Conservation (phyloP, 257 asterid genomes). For the Dorcoceras hygrometricum region DNA sequence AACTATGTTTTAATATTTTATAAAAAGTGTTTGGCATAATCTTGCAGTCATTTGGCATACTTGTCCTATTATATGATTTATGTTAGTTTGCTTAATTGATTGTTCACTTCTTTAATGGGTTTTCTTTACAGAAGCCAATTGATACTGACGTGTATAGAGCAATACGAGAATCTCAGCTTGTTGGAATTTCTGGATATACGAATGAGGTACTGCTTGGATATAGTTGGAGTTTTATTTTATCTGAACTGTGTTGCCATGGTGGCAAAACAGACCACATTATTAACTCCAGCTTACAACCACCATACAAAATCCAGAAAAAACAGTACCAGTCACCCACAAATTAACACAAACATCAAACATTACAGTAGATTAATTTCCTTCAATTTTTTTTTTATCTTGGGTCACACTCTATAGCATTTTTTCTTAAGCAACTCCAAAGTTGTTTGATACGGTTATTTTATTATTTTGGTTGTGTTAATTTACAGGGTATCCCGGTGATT, state of each 20-base stretch:
- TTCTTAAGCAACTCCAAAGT: not conserved
- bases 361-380: too few relatives aligned
- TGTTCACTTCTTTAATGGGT: constrained; percentile 11
- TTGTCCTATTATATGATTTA: too few relatives aligned
- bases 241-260: not conserved
- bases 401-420: not conserved
- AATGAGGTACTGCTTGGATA: constrained; percentile 50
- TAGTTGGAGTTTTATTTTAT: not conserved
- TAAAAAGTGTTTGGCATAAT: too few relatives aligned
- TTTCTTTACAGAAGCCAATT: constrained; percentile 70
- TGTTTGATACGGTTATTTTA: too few relatives aligned
- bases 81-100: not conserved
- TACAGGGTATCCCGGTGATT: constrained; percentile 74
- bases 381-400: too few relatives aligned
- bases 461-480: not conserved
- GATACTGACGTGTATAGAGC: constrained; percentile 56
- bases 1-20: too few relatives aligned
- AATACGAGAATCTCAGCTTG: constrained; percentile 72
- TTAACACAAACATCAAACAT: too few relatives aligned
- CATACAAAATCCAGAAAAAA: not conserved
- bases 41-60: not conserved
- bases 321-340: not conserved
- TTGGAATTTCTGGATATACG: constrained; percentile 82
- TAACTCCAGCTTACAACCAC: not conserved
- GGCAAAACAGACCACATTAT: not conserved